Conservation (phyloP, 805 yeast genomes). For the Myxozyma melibiosi region DNA sequence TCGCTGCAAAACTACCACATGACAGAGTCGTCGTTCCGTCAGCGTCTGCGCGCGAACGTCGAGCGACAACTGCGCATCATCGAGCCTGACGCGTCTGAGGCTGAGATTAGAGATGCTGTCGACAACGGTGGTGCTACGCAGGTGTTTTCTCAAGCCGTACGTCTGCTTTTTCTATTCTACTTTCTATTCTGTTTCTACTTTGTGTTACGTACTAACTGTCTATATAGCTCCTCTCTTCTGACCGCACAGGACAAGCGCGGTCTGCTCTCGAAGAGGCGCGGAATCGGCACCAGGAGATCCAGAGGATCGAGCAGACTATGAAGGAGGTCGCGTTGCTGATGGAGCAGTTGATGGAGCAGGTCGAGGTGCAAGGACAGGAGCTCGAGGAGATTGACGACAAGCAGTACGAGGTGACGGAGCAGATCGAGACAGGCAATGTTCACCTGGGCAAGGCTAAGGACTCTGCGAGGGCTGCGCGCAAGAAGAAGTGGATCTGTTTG, state of each 20-base stretch:
- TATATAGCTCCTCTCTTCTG: conserved; percentile 51
- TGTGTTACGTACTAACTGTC: not conserved
- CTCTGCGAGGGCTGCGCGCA: conserved; percentile 85
- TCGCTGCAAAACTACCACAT: not conserved
- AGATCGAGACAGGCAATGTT: conserved; percentile 89
- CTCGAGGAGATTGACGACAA: conserved; percentile 80
- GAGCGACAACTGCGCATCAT: conserved; percentile 20
- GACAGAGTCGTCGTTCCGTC: conserved; percentile 5
- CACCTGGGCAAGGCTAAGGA: conserved; percentile 87
- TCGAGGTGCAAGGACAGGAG: conserved; percentile 89
- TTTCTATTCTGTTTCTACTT: conserved; percentile 45
- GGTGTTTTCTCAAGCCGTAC: conserved; percentile 54
- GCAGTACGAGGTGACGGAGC: conserved; percentile 77
- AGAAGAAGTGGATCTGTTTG: conserved; percentile 81
- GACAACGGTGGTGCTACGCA: conserved; percentile 57
- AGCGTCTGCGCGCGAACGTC: not conserved
- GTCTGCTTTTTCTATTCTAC: conserved; percentile 64
- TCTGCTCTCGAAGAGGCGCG: conserved; percentile 94
- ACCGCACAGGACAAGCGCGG: conserved; percentile 90
- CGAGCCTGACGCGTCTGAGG: conserved; percentile 19
- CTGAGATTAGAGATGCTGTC: conserved; percentile 10
- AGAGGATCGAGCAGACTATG: conserved; percentile 91
- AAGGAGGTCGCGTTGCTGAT: conserved; percentile 91
- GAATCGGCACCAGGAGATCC: conserved; percentile 89
- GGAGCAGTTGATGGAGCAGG: conserved; percentile 92